Evolutionary conservation across 139 green algal species (phyloP).

Genomic region (Yamagishiella unicocca): DNA sequence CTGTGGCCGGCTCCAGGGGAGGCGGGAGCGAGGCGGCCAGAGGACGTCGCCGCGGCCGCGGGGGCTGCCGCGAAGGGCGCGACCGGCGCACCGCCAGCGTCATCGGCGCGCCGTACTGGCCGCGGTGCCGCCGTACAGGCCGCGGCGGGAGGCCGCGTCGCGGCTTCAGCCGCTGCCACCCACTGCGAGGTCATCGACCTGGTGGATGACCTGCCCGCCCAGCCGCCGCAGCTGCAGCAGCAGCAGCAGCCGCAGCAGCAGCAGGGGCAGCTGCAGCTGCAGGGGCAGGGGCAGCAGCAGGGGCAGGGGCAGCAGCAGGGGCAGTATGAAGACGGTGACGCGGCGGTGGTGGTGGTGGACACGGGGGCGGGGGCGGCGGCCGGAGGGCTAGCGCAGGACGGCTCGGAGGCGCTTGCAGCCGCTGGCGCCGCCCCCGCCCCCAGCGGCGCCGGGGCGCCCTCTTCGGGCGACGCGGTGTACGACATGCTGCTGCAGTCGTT

Average conservation of each 20-base stretch:
- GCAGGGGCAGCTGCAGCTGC: too few relatives aligned
- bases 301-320: too few relatives aligned
- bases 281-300: too few relatives aligned
- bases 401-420: too few relatives aligned
- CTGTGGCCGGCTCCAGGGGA: conserved; percentile 14
- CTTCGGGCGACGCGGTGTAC: conserved; percentile 14
- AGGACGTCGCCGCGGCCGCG: neutral
- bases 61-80: neutral
- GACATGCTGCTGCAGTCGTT: conserved; percentile 56
- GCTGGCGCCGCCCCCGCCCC: too few relatives aligned
- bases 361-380: neutral
- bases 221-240: neutral
- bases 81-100: too few relatives aligned
- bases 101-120: neutral
- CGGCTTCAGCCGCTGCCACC: neutral
- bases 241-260: neutral
- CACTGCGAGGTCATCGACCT: neutral
- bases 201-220: neutral
- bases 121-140: neutral
- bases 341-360: neutral
- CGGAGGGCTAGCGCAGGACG: neutral
- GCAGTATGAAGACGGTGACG: neutral
- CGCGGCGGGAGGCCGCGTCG: too few relatives aligned
- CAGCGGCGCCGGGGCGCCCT: neutral
- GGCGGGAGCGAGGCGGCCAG: neutral